A percentile compares a stretch with the other conserved stretches of the same genome.
Evolutionary conservation across 768 basidiomycete genomes (phyloP).

Genomic region (Sutorius australiensis): DNA sequence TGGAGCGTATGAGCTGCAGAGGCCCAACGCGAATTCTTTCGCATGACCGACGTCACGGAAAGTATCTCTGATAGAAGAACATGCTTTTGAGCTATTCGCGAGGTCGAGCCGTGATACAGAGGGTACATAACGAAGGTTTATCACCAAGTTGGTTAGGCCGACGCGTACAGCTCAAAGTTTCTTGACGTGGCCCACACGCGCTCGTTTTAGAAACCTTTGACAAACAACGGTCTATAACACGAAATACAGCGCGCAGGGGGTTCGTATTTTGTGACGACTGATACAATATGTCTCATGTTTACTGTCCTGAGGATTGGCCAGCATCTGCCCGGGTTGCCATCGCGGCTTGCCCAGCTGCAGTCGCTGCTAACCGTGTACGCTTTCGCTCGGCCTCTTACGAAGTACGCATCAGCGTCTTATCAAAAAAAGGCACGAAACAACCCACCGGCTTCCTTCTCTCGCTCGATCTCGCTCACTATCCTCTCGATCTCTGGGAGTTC

Average conservation of each 20-base stretch:
- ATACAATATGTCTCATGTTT: conserved; percentile 17
- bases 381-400: conserved; percentile 89
- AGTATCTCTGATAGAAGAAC: conserved; percentile 88
- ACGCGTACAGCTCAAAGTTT: background rate
- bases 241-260: background rate
- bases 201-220: background rate
- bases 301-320: conserved; percentile 37
- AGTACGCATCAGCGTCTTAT: conserved; percentile 3
- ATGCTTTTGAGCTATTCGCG: conserved; percentile 59
- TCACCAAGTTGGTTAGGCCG: background rate
- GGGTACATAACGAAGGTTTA: conserved; percentile 15
- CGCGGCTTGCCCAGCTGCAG: conserved; percentile 86
- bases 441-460: conserved; percentile 93
- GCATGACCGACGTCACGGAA: conserved; percentile 90
- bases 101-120: conserved; percentile 8
- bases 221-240: background rate
- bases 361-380: conserved; percentile 83
- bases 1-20: conserved; percentile 61
- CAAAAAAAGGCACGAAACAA: background rate
- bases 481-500: conserved; percentile 84
- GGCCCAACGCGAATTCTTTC: conserved; percentile 97
- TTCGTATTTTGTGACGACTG: conserved; percentile 6
- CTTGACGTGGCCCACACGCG: background rate
- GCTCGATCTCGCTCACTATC: conserved; percentile 90
- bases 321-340: conserved; percentile 60